These are phyloP conservation scores for Nicotiana undulata DNA, from an alignment of 257 asterid species.

Conservation along the genomic window DNA sequence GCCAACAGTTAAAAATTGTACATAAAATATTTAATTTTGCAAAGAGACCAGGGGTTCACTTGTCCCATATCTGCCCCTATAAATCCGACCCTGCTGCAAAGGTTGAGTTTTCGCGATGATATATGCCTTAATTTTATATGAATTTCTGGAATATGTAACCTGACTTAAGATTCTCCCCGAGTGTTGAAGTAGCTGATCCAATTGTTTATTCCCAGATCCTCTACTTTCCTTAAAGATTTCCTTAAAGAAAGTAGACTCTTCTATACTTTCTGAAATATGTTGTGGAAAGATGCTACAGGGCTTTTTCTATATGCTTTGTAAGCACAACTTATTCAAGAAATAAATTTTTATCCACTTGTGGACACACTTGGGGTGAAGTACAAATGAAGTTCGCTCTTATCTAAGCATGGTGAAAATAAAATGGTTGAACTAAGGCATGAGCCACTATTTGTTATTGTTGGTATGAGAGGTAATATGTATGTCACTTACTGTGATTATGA, in stretches of 20 bases:
- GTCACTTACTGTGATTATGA: not conserved
- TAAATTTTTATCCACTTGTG: not conserved
- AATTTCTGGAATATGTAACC: not conserved
- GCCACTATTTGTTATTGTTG: not conserved
- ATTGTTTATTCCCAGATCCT: slow-evolving; percentile 2
- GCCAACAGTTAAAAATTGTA: too few species aligned
- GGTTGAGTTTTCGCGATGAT: not conserved
- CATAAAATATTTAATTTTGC: too few species aligned
- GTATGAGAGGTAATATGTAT: not conserved
- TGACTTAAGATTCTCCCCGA: not conserved
- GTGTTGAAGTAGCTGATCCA: not conserved
- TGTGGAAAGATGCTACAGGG: not conserved
- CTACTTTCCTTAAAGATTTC: not conserved
- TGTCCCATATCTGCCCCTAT: too few species aligned
- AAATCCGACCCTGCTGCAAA: not conserved
- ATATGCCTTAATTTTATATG: not conserved
- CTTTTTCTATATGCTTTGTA: not conserved
- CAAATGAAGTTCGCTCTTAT: not conserved
- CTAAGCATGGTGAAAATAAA: not conserved
- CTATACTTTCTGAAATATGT: not conserved
- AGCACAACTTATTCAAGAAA: not conserved
- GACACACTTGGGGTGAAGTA: not conserved
- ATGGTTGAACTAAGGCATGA: not conserved
- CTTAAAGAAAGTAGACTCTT: not conserved
- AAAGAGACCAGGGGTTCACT: too few species aligned